Base-by-base conservation (phyloP, 2,329 filamentous ascomycete genomes). In the Colletotrichum spinosum region DNA sequence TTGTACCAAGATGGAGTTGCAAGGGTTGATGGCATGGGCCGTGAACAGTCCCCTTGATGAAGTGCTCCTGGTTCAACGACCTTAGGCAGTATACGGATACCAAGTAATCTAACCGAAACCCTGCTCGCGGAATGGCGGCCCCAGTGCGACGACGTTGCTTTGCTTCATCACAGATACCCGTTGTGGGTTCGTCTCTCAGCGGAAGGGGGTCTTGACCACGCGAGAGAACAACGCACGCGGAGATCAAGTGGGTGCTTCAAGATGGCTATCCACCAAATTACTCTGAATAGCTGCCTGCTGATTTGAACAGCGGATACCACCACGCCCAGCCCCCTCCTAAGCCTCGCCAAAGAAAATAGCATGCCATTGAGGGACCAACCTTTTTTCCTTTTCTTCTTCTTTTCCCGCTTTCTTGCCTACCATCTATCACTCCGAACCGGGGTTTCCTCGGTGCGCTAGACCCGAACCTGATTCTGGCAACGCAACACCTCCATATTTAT, bases 391-490 rank as follows among this genome's bases (percentile, higher is more conserved):
- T 17, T 15, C 15, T 44, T 13, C n/a, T 25, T 2, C 15, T 48
- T 37, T 48, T 37, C 34, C n/a, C 35, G 8, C 25, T 25, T 25
- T 25, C 25, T 25, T 25, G 25, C 25, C 25, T 25, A 5, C 4
- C 25, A 25, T 25, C 25, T 25, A 25, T 25, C 25, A 25, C 25
- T 25, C 25, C 5, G 25, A 5, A 5, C 58, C 58, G 62, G 62
- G 55, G 46, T 53, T 66, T 66, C 15, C 48, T 66, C 58, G 63
- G 63, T 66, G 48, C 46, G 52, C 46, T 45, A 33, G 33, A 41
- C 63, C 63, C 58, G 63, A 52, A n/a, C 50, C 25, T 39, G 38
- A 25, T 25, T 54, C 38, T 37, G 55, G 9, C 42, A 35, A 12
- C 35, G 13, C 25, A 11, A 10, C 37, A 42, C 13, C 38, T 44